phyloP scores from a whole-genome alignment of 768 basidiomycete genomes.

The Baorangia bicolor region DNA sequence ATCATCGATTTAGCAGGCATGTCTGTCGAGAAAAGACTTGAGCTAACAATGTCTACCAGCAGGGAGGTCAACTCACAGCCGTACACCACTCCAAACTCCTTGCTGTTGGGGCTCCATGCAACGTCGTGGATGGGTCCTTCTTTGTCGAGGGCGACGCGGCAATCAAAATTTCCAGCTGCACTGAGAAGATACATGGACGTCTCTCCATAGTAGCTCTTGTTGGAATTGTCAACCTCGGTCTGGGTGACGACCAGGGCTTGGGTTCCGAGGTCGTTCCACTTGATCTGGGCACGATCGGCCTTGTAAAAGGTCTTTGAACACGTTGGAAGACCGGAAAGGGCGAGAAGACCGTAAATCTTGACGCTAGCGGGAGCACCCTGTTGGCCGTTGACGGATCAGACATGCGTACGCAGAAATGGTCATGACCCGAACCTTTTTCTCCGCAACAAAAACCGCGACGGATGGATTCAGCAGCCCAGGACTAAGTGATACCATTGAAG shows the following conservation, averaged over 20 bases:
- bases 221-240: slow-evolving; percentile 95
- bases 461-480: slow-evolving; percentile 82
- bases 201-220: slow-evolving; percentile 98
- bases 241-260: slow-evolving; percentile 90
- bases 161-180: slow-evolving; percentile 91
- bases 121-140: slow-evolving; percentile 98
- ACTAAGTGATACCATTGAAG: slow-evolving; percentile 73
- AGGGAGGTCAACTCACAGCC: slow-evolving; percentile 69
- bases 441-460: slow-evolving; percentile 89
- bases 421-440: slow-evolving; percentile 71
- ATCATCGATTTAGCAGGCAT: slow-evolving; percentile 95
- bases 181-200: slow-evolving; percentile 92
- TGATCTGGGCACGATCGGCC: slow-evolving; percentile 88
- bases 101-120: slow-evolving; percentile 92
- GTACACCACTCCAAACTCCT: slow-evolving; percentile 95
- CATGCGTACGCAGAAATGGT: neutral
- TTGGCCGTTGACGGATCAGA: neutral
- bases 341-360: slow-evolving; percentile 74
- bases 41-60: neutral
- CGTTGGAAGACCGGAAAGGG: slow-evolving; percentile 62
- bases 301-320: slow-evolving; percentile 95
- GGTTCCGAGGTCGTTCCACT: slow-evolving; percentile 95
- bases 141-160: slow-evolving; percentile 85
- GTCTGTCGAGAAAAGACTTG: slow-evolving; percentile 42
- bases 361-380: slow-evolving; percentile 88